A percentile compares a stretch with the other conserved stretches of the same genome.
phyloP scores from a whole-genome alignment of 129 eudicot species.

The Deinandra increscens region DNA sequence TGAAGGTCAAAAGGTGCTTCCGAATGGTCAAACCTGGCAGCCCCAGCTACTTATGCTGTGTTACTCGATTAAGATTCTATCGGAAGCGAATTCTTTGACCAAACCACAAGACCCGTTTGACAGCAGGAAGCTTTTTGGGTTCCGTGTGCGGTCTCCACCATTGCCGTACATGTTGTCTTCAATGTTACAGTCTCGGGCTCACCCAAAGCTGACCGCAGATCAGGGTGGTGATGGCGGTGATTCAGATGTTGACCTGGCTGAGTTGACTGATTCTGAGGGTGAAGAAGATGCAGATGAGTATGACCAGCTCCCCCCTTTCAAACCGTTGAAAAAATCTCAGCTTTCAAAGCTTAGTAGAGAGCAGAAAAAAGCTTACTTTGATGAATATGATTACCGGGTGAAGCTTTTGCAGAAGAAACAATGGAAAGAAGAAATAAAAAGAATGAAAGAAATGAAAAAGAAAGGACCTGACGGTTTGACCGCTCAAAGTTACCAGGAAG shows the following conservation, averaged over 20 bases:
- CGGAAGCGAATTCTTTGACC: constrained; percentile 69
- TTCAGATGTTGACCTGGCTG: constrained; percentile 87
- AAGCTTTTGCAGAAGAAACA: constrained; percentile 95
- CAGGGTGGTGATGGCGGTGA: constrained; percentile 83
- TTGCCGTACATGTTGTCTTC: constrained; percentile 90
- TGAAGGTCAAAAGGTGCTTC: constrained; percentile 89
- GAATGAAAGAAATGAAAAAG: constrained; percentile 76
- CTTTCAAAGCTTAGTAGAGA: constrained; percentile 77
- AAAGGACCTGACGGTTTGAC: constrained; percentile 44
- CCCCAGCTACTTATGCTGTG: constrained; percentile 75
- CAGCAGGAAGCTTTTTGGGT: constrained; percentile 84
- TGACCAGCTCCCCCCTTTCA: constrained; percentile 96
- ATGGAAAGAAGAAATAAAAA: constrained; percentile 82
- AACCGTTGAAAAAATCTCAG: constrained; percentile 73
- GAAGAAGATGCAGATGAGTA: constrained; percentile 88
- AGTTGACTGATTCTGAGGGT: constrained; percentile 65
- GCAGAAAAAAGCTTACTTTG: constrained; percentile 82
- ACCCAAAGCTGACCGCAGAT: constrained; percentile 90
- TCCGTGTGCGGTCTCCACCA: constrained; percentile 79
- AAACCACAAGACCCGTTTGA: constrained; percentile 85
- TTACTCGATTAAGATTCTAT: constrained; percentile 86
- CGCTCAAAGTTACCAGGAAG: constrained; percentile 36
- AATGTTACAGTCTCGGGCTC: constrained; percentile 83
- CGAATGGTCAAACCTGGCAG: constrained; percentile 90
- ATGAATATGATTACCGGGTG: constrained; percentile 93